phyloP scores from a whole-genome alignment of 192 early-diverging fungal species.

The Coemansia sp. region DNA sequence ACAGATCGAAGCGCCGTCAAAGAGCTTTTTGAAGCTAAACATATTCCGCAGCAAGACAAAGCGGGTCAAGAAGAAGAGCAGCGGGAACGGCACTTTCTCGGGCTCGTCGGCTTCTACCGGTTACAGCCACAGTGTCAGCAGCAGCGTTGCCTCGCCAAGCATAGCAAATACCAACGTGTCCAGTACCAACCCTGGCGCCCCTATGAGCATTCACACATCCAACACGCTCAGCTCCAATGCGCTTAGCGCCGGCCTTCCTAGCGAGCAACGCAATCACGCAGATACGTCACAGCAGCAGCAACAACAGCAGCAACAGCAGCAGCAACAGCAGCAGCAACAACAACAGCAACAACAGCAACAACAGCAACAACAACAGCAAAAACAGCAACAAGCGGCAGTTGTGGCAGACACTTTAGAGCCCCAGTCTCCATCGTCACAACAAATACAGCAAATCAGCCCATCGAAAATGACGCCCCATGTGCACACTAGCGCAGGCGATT shows the following conservation, averaged over 20 bases:
- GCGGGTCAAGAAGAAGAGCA: slow-evolving; percentile 24
- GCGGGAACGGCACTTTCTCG: slow-evolving; percentile 12
- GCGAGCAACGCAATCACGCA: slow-evolving; percentile 1
- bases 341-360: not conserved
- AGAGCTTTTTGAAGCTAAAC: slow-evolving; percentile 34
- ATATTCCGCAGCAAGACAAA: slow-evolving; percentile 46
- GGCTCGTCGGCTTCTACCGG: slow-evolving; percentile 12
- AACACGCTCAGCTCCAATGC: slow-evolving; percentile 13
- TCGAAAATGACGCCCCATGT: not conserved
- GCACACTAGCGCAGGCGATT: slow-evolving; percentile 23
- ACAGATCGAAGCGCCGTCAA: slow-evolving; percentile 14
- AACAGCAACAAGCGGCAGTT: not conserved
- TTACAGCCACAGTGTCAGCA: slow-evolving; percentile 29
- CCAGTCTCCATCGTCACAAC: not conserved
- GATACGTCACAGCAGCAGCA: not conserved
- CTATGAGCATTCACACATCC: slow-evolving; percentile 20
- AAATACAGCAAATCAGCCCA: not conserved
- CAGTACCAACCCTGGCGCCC: not conserved
- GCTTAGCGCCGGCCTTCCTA: not conserved
- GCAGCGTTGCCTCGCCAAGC: slow-evolving; percentile 11
- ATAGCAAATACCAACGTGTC: slow-evolving; percentile 3
- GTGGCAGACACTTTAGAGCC: not conserved
- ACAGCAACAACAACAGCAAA: too few relatives aligned
- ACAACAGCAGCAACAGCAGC: not conserved
- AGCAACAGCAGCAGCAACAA: not conserved